Conservation (phyloP, 495 filamentous ascomycete species). For the Hypoxylon fuscum region DNA sequence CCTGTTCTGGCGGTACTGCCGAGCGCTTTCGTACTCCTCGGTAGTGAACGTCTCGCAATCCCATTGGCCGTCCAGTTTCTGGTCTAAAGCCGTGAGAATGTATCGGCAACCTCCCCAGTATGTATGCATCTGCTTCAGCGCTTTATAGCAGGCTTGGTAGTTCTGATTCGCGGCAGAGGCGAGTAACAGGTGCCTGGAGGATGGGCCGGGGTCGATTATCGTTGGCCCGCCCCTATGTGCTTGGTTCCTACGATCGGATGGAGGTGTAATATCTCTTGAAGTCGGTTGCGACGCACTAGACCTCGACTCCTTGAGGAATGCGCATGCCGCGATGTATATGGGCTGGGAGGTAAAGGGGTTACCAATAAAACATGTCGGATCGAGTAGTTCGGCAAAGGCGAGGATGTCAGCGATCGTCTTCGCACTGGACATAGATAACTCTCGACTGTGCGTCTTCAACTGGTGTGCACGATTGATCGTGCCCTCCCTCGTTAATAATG, state of each 20-base stretch:
- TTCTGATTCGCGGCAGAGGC: slow-evolving; percentile 80
- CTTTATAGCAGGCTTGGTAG: slow-evolving; percentile 83
- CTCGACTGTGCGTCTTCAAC: slow-evolving; percentile 77
- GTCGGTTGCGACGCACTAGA: slow-evolving; percentile 65
- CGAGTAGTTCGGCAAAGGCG: slow-evolving; percentile 78
- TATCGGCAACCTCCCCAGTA: slow-evolving; percentile 90
- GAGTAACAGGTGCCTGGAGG: slow-evolving; percentile 74
- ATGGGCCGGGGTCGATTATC: slow-evolving; percentile 55
- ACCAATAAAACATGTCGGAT: slow-evolving; percentile 80
- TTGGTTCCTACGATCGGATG: slow-evolving; percentile 37
- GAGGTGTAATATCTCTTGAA: slow-evolving; percentile 61
- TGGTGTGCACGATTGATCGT: slow-evolving; percentile 68
- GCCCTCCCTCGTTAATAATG: slow-evolving; percentile 78
- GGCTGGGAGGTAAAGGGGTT: slow-evolving; percentile 91
- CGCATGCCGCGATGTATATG: slow-evolving; percentile 88
- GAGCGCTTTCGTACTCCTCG: slow-evolving; percentile 78
- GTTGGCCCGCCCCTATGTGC: slow-evolving; percentile 30
- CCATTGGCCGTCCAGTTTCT: slow-evolving; percentile 83
- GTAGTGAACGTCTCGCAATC: slow-evolving; percentile 81
- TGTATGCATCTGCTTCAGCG: slow-evolving; percentile 74
- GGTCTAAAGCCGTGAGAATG: slow-evolving; percentile 84
- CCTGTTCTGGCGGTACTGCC: slow-evolving; percentile 63
- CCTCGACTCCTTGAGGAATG: slow-evolving; percentile 83
- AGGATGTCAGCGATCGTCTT: slow-evolving; percentile 90
- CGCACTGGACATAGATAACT: slow-evolving; percentile 85